phyloP scores from a whole-genome alignment of 2,329 filamentous ascomycete genomes.

The Scytalidium lignicola region DNA sequence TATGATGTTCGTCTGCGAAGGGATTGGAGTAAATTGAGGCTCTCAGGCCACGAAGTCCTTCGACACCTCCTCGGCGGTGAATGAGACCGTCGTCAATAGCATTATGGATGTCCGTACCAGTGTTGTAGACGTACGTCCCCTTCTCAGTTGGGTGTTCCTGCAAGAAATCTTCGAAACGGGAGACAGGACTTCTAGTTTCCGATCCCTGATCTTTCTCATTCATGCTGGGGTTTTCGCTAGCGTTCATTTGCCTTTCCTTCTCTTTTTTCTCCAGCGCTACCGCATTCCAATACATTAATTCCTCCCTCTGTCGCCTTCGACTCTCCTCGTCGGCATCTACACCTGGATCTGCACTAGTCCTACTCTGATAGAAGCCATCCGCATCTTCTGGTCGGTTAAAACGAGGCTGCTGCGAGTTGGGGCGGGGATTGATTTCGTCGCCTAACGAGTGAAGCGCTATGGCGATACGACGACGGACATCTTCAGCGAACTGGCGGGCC shows the following conservation, averaged over 20 bases:
- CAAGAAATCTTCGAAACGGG: slow-evolving; percentile 54
- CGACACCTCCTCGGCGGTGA: slow-evolving; percentile 39
- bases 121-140: slow-evolving; percentile 54
- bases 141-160: slow-evolving; percentile 45
- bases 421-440: slow-evolving; percentile 47
- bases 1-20: slow-evolving; percentile 38
- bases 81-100: slow-evolving; percentile 38
- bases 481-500: slow-evolving; percentile 54
- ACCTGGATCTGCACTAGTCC: slow-evolving; percentile 35
- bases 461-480: slow-evolving; percentile 57
- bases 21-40: slow-evolving; percentile 50
- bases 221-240: slow-evolving; percentile 4
- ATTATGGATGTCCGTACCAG: slow-evolving; percentile 41
- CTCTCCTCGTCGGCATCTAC: slow-evolving; percentile 60
- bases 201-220: slow-evolving; percentile 16
- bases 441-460: slow-evolving; percentile 54
- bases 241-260: slow-evolving; percentile 23
- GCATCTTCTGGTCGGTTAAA: slow-evolving; percentile 65
- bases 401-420: slow-evolving; percentile 37
- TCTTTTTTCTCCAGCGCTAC: slow-evolving; percentile 45
- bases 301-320: slow-evolving; percentile 55
- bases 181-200: slow-evolving; percentile 21
- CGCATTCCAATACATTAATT: slow-evolving; percentile 62
- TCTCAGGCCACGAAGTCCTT: slow-evolving; percentile 41
- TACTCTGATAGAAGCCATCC: slow-evolving; percentile 54